Percentiles rank a stretch among this genome's conserved stretches.
Conservation (phyloP, 352 stramenopile genomes). For the Phytophthora sp. region DNA sequence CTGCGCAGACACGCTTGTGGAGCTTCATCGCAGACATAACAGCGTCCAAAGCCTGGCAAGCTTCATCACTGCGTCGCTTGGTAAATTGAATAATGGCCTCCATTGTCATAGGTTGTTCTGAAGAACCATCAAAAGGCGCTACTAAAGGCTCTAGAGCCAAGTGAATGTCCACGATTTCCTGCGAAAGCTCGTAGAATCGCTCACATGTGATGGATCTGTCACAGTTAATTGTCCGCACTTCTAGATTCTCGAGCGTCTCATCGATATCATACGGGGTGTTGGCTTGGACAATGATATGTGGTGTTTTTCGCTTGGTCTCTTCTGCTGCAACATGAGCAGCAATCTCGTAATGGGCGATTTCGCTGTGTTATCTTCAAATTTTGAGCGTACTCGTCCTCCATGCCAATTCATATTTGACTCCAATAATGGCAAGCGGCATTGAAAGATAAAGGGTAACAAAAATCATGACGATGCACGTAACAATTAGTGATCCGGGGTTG, state of each 20-base stretch:
- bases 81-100: slow-evolving; percentile 16
- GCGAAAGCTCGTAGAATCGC: no score
- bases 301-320: not conserved
- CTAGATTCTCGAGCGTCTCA: slow-evolving; percentile 24
- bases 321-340: not conserved
- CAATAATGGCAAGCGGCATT: slow-evolving; percentile 52
- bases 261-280: slow-evolving; percentile 9
- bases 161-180: slow-evolving; percentile 19
- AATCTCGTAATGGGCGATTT: not conserved
- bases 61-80: slow-evolving; percentile 32
- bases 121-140: not conserved
- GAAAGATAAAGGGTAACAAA: slow-evolving; percentile 53
- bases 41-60: slow-evolving; percentile 22
- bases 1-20: slow-evolving; percentile 37
- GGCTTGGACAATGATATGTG: not conserved
- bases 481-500: slow-evolving; percentile 31
- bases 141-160: slow-evolving; percentile 7
- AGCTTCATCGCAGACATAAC: slow-evolving; percentile 35
- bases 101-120: not conserved
- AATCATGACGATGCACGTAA: slow-evolving; percentile 48
- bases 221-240: slow-evolving; percentile 20
- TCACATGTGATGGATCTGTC: slow-evolving; percentile 29
- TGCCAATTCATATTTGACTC: slow-evolving; percentile 48
- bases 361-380: slow-evolving; percentile 6
- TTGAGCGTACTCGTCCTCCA: slow-evolving; percentile 26